Base-by-base conservation (phyloP, 495 filamentous ascomycete genomes). In the Pseudoneurospora amorphoporcata region DNA sequence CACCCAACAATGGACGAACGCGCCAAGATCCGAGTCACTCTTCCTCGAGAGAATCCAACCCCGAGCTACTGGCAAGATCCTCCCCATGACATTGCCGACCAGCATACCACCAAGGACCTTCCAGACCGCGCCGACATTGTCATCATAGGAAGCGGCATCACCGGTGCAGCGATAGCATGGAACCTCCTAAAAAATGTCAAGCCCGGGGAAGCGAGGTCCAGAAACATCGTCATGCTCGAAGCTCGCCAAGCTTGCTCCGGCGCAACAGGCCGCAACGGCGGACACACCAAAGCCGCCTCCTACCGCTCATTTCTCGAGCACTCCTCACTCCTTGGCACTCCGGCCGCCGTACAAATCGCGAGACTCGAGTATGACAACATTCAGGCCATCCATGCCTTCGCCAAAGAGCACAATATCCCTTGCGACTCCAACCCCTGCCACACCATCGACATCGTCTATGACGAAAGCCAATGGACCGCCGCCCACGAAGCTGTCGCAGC, bases 111-210 rank as follows among this genome's bases (percentile, higher is more conserved):
- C 8, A 41, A 77, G 17, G 74, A 74, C 7, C 81, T 90, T 19
- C 88, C 86, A 7, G 41, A 71, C 0, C 79, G 80, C 2, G 85
- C 83, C 47, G 86, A 92, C 72, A 84, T 84, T 42, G 84, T 90
- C 17, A 87, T 93, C 58, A 88, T 93, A 69, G 91, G 91, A 39
- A 90, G 88, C 45, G 91, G 91, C 6, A 92, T 92, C 71, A 90
- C 89, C 1, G 90, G 91, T 14, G 83, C 89, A 0, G 81, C 86
- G 0, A 81, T 90, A 4, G 87, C 90, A 8, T 89, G 85, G 79
- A 85, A 86, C 14, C 79, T 92, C 0, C 81, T 92, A 7, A 77
- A 73, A 39, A 70, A 75, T 32, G 75, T 71, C 42, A 3, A 39
- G n/a, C 40, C 23, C 16, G 39, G 61, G 38, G 43, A 39, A 38